Base-by-base conservation (phyloP, 202 grass and related monocot genomes). In the Saccharum hybrid region DNA sequence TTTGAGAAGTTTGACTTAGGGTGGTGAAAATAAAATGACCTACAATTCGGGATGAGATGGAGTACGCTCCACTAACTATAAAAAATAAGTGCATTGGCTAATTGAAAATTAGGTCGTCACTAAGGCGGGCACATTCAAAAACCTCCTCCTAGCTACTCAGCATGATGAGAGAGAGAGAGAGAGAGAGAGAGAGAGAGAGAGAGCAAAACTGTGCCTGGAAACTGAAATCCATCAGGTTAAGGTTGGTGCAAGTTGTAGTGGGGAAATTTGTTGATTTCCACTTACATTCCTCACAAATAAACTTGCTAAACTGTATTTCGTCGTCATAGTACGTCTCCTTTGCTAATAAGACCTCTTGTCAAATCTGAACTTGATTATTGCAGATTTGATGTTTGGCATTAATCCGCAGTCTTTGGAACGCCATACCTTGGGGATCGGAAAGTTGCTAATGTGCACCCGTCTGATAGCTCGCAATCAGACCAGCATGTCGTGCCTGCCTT, bases 61-160 rank as follows among this genome's bases (percentile, higher is more conserved):
- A 4, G 12, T 46, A 46, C 12, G 11, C 43, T 45, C 21, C 46
- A 59, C 39, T 18, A 71, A 42, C 49, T 37, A 43, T 9, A 36
- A 37, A 37, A 59, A 68, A 42, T 42, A 69, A 13, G 23, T 45
- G 9, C 40, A 15, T n/a, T 41, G 11, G 2, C 22, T 63, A 49
- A 82, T 37, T 14, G 23, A 31, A 60, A 61, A 63, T 82, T 73
- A 82, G 68, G 80, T 15, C 30, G 39, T 41, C 39, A 41, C 39
- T 41, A 36, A 36, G 23, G 48, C 26, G 11, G 21, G 15, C 54
- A 63, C 57, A 63, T 49, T 59, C 4, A 0, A 15, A 38, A 49
- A 67, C 40, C 40, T 71, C 67, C 38, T 72, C 15, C 19, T 16
- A 33, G 6, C 1, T 31, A 48, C 40, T 63, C 26, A 21, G 10